A percentile compares a stretch with the other conserved stretches of the same genome.
Evolutionary conservation across 352 stramenopile species (phyloP).

Genomic region (Phytopythium ostracodes): DNA sequence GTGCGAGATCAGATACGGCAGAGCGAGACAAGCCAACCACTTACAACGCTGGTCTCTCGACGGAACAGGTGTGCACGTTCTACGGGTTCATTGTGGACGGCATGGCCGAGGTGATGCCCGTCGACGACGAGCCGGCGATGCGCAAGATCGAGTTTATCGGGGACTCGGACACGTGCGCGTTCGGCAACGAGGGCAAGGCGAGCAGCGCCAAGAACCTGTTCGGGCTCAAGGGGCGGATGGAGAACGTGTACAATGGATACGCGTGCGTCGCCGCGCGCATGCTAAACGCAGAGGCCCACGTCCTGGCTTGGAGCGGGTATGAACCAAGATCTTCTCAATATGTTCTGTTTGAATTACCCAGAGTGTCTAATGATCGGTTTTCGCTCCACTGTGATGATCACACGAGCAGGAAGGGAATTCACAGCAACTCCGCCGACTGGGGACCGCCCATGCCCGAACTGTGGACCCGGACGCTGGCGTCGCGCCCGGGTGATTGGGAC

Average conservation of each 20-base stretch:
- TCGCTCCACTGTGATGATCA: conserved; percentile 1
- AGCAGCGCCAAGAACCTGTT: conserved; percentile 75
- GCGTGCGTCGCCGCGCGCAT: conserved; percentile 80
- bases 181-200: conserved; percentile 80
- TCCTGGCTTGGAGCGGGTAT: conserved; percentile 82
- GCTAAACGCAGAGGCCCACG: conserved; percentile 81
- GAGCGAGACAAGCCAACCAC: background rate
- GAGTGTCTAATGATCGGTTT: no score
- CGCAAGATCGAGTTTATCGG: conserved; percentile 85
- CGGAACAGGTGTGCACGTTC: conserved; percentile 74
- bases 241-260: conserved; percentile 88
- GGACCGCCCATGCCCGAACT: conserved; percentile 73
- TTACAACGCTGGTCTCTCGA: background rate
- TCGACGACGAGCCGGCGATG: conserved; percentile 21
- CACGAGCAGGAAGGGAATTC: conserved; percentile 67
- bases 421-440: conserved; percentile 85
- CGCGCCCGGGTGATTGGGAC: conserved; percentile 61
- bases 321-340: no score
- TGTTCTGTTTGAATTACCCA: no score
- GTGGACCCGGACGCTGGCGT: conserved; percentile 86
- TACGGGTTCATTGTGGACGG: conserved; percentile 85
- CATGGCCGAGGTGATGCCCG: conserved; percentile 52
- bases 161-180: conserved; percentile 80
- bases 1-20: background rate
- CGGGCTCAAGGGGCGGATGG: conserved; percentile 84